Evolutionary conservation across 2,329 filamentous ascomycete species (phyloP).

Genomic region (Laburnicola sp.): DNA sequence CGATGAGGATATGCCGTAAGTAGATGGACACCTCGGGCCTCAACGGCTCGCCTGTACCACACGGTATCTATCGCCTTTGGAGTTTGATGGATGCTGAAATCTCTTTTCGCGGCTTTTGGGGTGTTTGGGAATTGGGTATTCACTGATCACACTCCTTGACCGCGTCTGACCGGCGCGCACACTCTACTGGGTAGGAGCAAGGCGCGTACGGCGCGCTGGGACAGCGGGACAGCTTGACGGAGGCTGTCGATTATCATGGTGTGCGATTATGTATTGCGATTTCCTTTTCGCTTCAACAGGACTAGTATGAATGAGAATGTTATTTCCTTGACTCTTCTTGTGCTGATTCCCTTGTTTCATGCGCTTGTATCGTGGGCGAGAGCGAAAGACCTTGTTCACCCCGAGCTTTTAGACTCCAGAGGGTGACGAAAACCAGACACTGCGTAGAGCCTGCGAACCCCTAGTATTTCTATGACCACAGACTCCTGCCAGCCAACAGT

Average conservation of each 20-base stretch:
- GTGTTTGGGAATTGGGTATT: constrained; percentile 17
- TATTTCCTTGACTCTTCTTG: constrained; percentile 6
- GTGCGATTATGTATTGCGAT: constrained; percentile 10
- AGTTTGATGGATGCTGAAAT: constrained; percentile 1
- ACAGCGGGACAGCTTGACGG: constrained; percentile 4
- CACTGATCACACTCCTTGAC: constrained; percentile 25
- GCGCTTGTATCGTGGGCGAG: too few species aligned
- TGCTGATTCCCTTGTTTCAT: too few species aligned
- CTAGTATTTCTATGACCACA: too few species aligned
- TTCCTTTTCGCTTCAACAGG: constrained; percentile 21
- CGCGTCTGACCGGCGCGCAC: constrained; percentile 18
- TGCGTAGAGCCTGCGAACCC: too few species aligned
- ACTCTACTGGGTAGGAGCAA: constrained; percentile 17
- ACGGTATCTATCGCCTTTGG: constrained; percentile 4
- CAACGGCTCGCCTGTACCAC: background rate
- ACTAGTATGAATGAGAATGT: constrained; percentile 28
- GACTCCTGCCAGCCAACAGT: too few species aligned
- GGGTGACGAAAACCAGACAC: too few species aligned
- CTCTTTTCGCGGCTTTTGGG: constrained; percentile 2
- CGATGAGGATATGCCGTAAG: constrained; percentile 68
- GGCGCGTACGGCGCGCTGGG: constrained; percentile 20
- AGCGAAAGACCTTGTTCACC: too few species aligned
- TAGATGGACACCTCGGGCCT: too few species aligned
- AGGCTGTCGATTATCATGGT: constrained; percentile 7
- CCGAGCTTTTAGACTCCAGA: too few species aligned